Evolutionary conservation across 306 rosid species (phyloP).

Genomic region (Luffa aegyptiaca): DNA sequence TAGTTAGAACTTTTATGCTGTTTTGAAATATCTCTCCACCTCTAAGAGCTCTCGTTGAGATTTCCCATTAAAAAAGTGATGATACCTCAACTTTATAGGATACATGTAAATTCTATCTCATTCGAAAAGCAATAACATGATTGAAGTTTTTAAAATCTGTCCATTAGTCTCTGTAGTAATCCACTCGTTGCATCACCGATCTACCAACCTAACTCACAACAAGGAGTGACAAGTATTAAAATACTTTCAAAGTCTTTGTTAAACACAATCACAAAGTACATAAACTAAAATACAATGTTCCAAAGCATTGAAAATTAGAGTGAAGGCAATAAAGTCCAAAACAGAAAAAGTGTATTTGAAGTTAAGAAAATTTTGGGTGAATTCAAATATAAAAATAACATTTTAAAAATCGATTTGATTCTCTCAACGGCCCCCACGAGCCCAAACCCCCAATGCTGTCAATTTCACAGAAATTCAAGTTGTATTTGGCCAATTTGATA

Average conservation of each 20-base stretch:
- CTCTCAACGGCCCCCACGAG: neutral
- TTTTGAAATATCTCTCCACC: no score
- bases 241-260: neutral
- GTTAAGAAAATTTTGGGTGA: neutral
- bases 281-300: neutral
- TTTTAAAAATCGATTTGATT: neutral
- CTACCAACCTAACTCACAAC: neutral
- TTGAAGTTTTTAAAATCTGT: no score
- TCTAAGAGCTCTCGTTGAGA: no score
- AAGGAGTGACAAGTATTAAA: neutral
- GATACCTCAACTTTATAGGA: no score
- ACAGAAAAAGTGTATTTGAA: neutral
- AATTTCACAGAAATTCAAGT: neutral
- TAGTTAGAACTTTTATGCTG: no score
- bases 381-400: neutral
- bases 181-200: no score
- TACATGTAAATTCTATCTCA: no score
- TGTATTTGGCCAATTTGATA: neutral
- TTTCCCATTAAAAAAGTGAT: no score
- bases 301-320: neutral
- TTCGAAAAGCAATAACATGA: no score
- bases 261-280: neutral
- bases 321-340: neutral
- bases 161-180: no score
- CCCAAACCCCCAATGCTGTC: neutral